Conservation (phyloP, 1,139 yeast genomes). For the Magnusiomyces magnusii region DNA sequence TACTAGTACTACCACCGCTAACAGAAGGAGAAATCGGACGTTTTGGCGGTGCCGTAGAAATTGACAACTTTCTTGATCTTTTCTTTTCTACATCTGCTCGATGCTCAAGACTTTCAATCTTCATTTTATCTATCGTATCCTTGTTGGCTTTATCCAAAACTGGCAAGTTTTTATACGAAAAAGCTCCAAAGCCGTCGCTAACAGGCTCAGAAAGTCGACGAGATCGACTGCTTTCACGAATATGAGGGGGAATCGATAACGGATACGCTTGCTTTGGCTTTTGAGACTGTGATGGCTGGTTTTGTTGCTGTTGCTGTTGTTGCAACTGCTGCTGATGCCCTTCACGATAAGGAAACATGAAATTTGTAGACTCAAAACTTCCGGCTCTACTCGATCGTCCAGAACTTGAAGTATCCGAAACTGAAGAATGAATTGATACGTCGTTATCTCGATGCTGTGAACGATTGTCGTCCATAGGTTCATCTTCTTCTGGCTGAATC, state of each 20-base stretch:
- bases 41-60: conserved; percentile 16
- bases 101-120: conserved; percentile 64
- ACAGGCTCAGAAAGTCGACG: conserved; percentile 52
- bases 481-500: conserved; percentile 21
- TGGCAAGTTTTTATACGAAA: conserved; percentile 79
- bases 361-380: conserved; percentile 14
- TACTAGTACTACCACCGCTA: not conserved
- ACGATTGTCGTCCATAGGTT: conserved; percentile 18
- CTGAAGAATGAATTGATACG: conserved; percentile 4
- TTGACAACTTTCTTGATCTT: conserved; percentile 25
- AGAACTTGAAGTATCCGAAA: conserved; percentile 12
- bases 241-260: conserved; percentile 46
- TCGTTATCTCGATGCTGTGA: conserved; percentile 6
- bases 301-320: not conserved
- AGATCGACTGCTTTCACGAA: conserved; percentile 59
- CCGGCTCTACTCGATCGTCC: conserved; percentile 18
- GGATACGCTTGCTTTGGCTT: conserved; percentile 25
- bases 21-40: conserved; percentile 17
- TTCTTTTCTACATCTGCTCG: conserved; percentile 12
- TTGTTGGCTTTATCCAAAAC: conserved; percentile 91
- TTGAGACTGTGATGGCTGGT: conserved; percentile 1
- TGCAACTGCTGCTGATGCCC: not conserved
- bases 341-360: conserved; percentile 7
- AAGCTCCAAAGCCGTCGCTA: conserved; percentile 79
- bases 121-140: conserved; percentile 80